These are phyloP conservation scores for Alternaria incomplexa DNA, from an alignment of 2,329 filamentous ascomycete species.

Conservation along the genomic window DNA sequence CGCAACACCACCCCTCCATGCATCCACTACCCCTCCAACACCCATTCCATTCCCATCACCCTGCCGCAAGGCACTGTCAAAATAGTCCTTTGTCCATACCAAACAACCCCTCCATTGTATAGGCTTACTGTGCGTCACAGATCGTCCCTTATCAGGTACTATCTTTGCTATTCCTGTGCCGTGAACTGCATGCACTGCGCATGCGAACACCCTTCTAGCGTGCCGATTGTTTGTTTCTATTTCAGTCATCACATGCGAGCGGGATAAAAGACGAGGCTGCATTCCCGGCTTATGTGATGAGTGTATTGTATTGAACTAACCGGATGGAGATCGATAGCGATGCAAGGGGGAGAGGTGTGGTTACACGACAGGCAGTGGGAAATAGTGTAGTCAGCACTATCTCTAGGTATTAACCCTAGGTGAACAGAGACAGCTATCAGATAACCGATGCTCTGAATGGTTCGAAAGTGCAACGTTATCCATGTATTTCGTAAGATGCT, in stretches of 20 bases:
- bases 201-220: constrained; percentile 18
- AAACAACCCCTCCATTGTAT: not conserved
- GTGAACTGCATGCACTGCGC: constrained; percentile 13
- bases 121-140: not conserved
- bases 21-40: not conserved
- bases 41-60: not conserved
- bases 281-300: constrained; percentile 1
- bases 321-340: not conserved
- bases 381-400: too few relatives aligned
- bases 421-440: too few relatives aligned
- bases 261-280: not conserved
- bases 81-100: not conserved
- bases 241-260: not conserved
- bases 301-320: constrained; percentile 4
- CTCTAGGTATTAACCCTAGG: too few relatives aligned
- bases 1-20: not conserved
- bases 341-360: not conserved
- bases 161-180: not conserved
- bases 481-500: too few relatives aligned
- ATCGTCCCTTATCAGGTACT: not conserved
- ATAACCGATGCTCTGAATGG: too few relatives aligned
- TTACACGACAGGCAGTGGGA: not conserved
- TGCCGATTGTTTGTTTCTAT: not conserved
- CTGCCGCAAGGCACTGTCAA: not conserved
- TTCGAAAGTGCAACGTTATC: too few relatives aligned